Conservation (phyloP, 169 alveolate genomes). For the Plasmodium billcollinsi region DNA sequence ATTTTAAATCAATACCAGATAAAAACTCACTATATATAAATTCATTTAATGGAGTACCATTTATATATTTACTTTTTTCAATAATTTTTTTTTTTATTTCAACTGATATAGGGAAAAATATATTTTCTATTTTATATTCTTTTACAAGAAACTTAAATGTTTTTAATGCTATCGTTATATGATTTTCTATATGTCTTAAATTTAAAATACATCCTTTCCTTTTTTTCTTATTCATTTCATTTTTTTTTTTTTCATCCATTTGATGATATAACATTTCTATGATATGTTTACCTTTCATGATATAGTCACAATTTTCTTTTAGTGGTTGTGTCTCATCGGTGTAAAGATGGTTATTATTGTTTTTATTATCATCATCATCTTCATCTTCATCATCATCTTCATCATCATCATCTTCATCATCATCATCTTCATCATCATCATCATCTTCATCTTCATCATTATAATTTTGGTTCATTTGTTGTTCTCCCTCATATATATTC, state of each 20-base stretch:
- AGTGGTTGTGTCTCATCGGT: not conserved
- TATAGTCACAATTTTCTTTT: not conserved
- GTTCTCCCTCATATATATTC: not conserved
- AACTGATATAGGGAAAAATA: conserved; percentile 46
- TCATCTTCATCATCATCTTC: not conserved
- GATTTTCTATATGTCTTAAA: conserved; percentile 16
- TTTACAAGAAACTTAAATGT: conserved; percentile 8
- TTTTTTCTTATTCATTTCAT: not conserved
- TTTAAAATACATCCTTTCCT: not conserved
- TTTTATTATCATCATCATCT: too few relatives aligned
- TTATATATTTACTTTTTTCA: conserved; percentile 54
- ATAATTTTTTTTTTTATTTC: conserved; percentile 12
- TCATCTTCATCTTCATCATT: not conserved
- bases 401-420: too few relatives aligned
- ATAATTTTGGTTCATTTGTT: not conserved
- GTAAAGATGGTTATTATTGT: too few relatives aligned
- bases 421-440: not conserved
- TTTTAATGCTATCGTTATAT: conserved; percentile 18
- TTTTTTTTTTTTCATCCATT: not conserved
- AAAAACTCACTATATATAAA: conserved; percentile 65
- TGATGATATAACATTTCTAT: conserved; percentile 1
- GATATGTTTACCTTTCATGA: not conserved
- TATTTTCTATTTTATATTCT: conserved; percentile 37
- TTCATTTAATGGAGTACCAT: conserved; percentile 64
- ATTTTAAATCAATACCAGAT: conserved; percentile 62